Conservation (phyloP, 805 yeast genomes). For the Lachancea cidri region DNA sequence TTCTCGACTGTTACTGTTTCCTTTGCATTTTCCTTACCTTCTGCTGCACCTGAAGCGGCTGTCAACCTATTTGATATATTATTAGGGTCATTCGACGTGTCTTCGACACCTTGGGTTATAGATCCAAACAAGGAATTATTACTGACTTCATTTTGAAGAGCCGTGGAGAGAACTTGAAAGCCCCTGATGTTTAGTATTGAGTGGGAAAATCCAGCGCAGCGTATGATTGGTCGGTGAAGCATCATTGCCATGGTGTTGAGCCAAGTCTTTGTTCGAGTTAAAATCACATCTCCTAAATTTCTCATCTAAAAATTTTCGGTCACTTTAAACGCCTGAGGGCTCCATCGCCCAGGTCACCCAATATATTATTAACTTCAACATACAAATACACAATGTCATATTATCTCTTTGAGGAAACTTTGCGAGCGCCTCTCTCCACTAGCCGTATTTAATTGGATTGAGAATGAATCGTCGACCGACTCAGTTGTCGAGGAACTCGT, state of each 20-base stretch:
- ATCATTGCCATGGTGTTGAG: neutral
- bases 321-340: neutral
- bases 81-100: conserved; percentile 15
- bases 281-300: too few relatives aligned
- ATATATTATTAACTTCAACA: neutral
- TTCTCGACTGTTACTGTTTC: conserved; percentile 31
- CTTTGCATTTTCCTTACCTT: conserved; percentile 20
- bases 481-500: conserved; percentile 3
- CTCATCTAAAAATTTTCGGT: conserved; percentile 4
- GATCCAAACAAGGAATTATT: conserved; percentile 19
- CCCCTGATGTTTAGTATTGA: neutral
- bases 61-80: conserved; percentile 22
- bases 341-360: neutral
- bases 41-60: conserved; percentile 13
- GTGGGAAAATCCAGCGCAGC: conserved; percentile 1
- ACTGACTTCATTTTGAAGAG: neutral
- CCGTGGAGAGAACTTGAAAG: conserved; percentile 2
- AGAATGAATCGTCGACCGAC: conserved; percentile 2
- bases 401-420: conserved; percentile 7
- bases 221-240: conserved; percentile 1
- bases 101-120: conserved; percentile 19
- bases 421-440: conserved; percentile 6
- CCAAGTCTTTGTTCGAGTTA: too few relatives aligned
- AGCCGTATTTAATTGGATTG: conserved; percentile 6
- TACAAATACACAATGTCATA: conserved; percentile 1